Evolutionary conservation across 2,329 filamentous ascomycete species (phyloP).

Genomic region (Botrytis pseudocinerea): DNA sequence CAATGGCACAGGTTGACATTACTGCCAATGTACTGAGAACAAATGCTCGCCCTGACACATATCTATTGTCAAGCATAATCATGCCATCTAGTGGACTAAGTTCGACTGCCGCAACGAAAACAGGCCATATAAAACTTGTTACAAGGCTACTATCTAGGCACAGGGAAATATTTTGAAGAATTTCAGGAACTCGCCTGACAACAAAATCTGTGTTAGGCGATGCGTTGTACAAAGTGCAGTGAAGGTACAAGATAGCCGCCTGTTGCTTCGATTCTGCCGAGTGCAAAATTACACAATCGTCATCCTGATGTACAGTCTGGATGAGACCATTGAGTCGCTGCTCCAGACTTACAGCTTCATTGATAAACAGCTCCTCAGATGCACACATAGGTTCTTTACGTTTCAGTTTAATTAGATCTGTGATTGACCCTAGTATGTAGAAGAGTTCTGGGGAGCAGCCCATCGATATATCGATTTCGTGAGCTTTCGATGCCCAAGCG

Average conservation of each 20-base stretch:
- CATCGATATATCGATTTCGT: neutral
- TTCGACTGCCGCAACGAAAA: neutral
- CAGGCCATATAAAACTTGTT: neutral
- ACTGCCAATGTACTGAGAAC: neutral
- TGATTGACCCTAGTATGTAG: neutral
- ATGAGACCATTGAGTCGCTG: neutral
- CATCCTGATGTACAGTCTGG: neutral
- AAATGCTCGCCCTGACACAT: neutral
- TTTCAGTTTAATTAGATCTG: neutral
- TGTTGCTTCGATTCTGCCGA: neutral
- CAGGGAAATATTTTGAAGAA: neutral
- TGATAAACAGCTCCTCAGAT: neutral
- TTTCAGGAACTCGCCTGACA: neutral
- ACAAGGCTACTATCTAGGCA: neutral
- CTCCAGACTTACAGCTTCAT: neutral
- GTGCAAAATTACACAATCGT: neutral
- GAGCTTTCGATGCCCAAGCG: neutral
- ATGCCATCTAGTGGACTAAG: neutral
- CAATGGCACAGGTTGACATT: neutral
- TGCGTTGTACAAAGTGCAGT: neutral
- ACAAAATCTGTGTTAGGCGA: neutral
- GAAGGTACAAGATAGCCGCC: neutral
- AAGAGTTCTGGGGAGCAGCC: neutral
- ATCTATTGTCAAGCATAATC: neutral
- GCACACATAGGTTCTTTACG: neutral